Base-by-base conservation (phyloP, 345 rosid genomes). In the Citrus sp. region DNA sequence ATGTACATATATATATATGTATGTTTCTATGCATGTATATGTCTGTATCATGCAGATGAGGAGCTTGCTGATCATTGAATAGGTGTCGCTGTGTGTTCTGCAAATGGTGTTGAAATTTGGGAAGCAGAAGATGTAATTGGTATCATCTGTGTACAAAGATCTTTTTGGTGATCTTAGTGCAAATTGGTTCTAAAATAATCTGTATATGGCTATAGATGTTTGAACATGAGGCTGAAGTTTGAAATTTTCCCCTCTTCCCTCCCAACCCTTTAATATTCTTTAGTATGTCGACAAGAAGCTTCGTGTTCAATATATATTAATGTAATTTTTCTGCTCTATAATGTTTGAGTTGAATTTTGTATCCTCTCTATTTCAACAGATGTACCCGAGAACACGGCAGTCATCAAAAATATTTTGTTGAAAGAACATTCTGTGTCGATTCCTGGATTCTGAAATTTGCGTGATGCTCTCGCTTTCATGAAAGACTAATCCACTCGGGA, bases 221-320 rank as follows among this genome's bases (percentile, higher is more conserved):
- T 35, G 28, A 22, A n/a, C 49, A 34, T n/a, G 75, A 72, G 75
- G 21, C 49, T 55, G 75, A 24, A 49, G 74, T 18, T 72, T 56
- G 42, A 55, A 55, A n/a, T 46, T 46, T 46, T 12, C 51, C 51
- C 5, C 51, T 3, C 1, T 46, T 46, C 5, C 18, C 51, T 0
- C 51, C 51, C 51, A 13, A 42, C 4, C 51, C 30, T 1, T 58
- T 40, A 4, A 6, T 42, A 16, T 61, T 25, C 7, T 25, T 9
- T n/a, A 65, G 10, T 60, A 3, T 46, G 54, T 40, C 1, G 30
- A 18, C 16, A 2, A 13, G 51, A 60, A 18, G 8, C 46, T 37
- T 25, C 5, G 19, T 7, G 30, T 42, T 56, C 32, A n/a, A 6
- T 30, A 35, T n/a, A 24, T 59, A 13, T 32, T 16, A 58, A 34